phyloP scores from a whole-genome alignment of 148 eudicot species.

The Silene latifolia region DNA sequence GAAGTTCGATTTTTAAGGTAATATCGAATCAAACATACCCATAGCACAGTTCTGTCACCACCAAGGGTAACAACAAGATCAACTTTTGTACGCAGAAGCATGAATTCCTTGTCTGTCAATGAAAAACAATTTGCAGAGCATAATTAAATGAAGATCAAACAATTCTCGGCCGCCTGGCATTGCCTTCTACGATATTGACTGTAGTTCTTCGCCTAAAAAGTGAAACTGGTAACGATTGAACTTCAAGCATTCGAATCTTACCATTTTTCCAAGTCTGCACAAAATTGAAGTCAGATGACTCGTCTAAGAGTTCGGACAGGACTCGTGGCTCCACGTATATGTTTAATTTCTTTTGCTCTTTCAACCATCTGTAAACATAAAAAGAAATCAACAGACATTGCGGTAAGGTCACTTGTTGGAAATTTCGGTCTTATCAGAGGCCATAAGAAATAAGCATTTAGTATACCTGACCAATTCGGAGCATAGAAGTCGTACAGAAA shows the following conservation, averaged over 20 bases:
- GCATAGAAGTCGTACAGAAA: slow-evolving; percentile 69
- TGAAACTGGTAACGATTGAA: neutral
- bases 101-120: slow-evolving; percentile 60
- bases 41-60: slow-evolving; percentile 98
- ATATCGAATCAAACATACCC: slow-evolving; percentile 53
- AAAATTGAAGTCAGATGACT: slow-evolving; percentile 65
- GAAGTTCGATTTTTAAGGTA: neutral
- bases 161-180: neutral
- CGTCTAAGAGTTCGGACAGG: slow-evolving; percentile 62
- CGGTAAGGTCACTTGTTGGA: neutral
- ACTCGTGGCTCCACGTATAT: slow-evolving; percentile 88
- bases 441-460: neutral
- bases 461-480: slow-evolving; percentile 79
- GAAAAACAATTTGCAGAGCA: neutral
- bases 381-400: neutral
- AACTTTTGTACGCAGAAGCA: slow-evolving; percentile 68
- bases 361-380: slow-evolving; percentile 66
- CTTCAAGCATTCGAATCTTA: slow-evolving; percentile 24
- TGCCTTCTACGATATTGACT: too few species aligned
- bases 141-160: neutral
- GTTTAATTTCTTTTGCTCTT: slow-evolving; percentile 55
- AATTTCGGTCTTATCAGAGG: too few species aligned
- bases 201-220: too few species aligned
- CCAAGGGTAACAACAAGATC: slow-evolving; percentile 97
- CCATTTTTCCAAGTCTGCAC: slow-evolving; percentile 89